These are phyloP conservation scores for Acacia melanoxylon DNA, from an alignment of 306 rosid species.

Conservation along the genomic window DNA sequence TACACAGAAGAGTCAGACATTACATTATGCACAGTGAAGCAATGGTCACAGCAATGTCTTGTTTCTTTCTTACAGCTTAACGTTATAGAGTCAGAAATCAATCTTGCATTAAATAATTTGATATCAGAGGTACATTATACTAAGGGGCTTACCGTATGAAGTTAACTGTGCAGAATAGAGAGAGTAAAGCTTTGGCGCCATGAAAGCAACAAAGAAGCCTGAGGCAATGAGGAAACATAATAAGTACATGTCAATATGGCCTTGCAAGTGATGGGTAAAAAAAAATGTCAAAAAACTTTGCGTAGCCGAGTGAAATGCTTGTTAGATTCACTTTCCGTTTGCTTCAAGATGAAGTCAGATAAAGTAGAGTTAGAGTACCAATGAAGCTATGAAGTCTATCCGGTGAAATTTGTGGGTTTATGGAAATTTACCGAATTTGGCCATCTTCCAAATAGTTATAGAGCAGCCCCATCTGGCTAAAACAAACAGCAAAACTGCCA, in stretches of 20 bases:
- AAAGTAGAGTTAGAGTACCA: neutral
- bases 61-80: neutral
- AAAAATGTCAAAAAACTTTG: neutral
- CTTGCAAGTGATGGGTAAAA: neutral
- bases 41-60: neutral
- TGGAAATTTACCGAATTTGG: slow-evolving; percentile 51
- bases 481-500: slow-evolving; percentile 73
- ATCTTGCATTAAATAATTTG: neutral
- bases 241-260: slow-evolving; percentile 28
- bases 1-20: slow-evolving; percentile 1
- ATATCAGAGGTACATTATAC: slow-evolving; percentile 1
- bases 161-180: slow-evolving; percentile 57
- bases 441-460: slow-evolving; percentile 80
- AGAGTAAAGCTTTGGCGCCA: slow-evolving; percentile 68
- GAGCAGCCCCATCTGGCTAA: slow-evolving; percentile 83
- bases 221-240: slow-evolving; percentile 29
- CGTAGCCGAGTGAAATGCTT: neutral
- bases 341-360: slow-evolving; percentile 7
- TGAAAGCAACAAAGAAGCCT: slow-evolving; percentile 82
- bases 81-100: neutral
- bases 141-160: slow-evolving; percentile 56
- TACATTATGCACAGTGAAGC: neutral
- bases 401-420: neutral
- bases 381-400: neutral
- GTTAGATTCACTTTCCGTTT: neutral